phyloP scores from a whole-genome alignment of 805 yeast genomes.

The Starmera pachycereana region DNA sequence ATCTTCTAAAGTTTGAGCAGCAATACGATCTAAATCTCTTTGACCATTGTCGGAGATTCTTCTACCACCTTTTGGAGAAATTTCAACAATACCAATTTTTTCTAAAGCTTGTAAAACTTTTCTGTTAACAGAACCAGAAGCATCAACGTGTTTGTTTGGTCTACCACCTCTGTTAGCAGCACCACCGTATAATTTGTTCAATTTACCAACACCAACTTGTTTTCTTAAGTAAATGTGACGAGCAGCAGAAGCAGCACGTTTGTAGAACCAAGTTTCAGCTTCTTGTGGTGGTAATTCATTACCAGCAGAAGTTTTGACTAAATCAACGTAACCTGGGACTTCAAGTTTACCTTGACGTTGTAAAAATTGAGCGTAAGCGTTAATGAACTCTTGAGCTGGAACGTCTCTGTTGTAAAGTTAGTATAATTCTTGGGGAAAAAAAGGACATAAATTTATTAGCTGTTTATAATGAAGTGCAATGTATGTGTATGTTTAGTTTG shows the following conservation, averaged over 20 bases:
- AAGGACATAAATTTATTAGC: too few relatives aligned
- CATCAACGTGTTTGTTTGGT: constrained; percentile 97
- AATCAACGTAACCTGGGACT: constrained; percentile 99
- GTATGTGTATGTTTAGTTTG: too few relatives aligned
- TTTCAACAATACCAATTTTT: constrained; percentile 95
- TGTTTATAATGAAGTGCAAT: too few relatives aligned
- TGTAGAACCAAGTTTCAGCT: constrained; percentile 99
- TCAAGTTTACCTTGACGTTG: constrained; percentile 99
- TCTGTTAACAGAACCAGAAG: constrained; percentile 99
- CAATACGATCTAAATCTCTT: constrained; percentile 99
- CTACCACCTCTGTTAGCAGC: constrained; percentile 98
- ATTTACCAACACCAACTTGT: constrained; percentile 98
- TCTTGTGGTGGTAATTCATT: constrained; percentile 99
- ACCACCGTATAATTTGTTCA: constrained; percentile 99
- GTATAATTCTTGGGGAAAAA: constrained; percentile 1
- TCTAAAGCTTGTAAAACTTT: constrained; percentile 95
- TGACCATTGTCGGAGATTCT: constrained; percentile 98
- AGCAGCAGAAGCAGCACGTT: constrained; percentile 99
- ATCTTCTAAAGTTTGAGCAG: constrained; percentile 95
- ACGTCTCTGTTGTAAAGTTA: constrained; percentile 73
- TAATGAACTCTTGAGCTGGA: constrained; percentile 99
- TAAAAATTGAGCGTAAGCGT: constrained; percentile 98
- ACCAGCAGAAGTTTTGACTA: constrained; percentile 98
- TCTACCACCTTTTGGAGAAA: constrained; percentile 98
- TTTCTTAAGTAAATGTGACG: constrained; percentile 99